These are phyloP conservation scores for Tolypocladium capitatum DNA, from an alignment of 2,329 filamentous ascomycete genomes.

Conservation along the genomic window DNA sequence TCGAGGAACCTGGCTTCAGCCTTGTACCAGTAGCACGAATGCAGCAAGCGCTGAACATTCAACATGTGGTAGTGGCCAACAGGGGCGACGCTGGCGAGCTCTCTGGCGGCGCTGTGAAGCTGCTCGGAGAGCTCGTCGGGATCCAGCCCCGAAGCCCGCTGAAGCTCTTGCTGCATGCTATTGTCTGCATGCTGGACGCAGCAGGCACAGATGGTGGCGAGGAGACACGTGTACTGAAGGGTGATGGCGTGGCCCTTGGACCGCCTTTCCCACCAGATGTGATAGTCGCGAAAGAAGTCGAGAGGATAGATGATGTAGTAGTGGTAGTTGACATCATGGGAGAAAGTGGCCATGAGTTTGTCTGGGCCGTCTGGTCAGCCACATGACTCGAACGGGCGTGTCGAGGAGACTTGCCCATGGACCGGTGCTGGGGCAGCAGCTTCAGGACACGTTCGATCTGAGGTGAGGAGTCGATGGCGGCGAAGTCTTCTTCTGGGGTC, in stretches of 20 bases:
- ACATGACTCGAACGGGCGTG: neutral
- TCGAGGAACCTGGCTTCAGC: conserved; percentile 17
- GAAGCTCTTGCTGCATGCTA: conserved; percentile 9
- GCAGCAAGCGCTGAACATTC: conserved; percentile 16
- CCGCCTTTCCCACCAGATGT: conserved; percentile 16
- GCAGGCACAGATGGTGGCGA: conserved; percentile 16
- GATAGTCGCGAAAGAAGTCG: conserved; percentile 15
- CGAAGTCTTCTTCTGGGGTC: conserved; percentile 7
- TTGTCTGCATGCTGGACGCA: conserved; percentile 14
- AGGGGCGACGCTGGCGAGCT: conserved; percentile 14
- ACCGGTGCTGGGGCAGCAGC: conserved; percentile 11
- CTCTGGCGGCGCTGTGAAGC: conserved; percentile 11
- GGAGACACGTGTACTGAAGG: conserved; percentile 16
- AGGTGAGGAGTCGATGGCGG: conserved; percentile 7
- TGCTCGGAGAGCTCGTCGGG: conserved; percentile 11
- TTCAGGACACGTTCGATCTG: conserved; percentile 12
- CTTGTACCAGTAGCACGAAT: conserved; percentile 20
- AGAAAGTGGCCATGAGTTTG: conserved; percentile 14
- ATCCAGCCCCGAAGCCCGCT: conserved; percentile 7
- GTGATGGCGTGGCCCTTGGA: conserved; percentile 8
- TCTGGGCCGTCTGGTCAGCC: conserved; percentile 9
- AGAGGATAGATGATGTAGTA: conserved; percentile 20
- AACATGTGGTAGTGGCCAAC: conserved; percentile 14
- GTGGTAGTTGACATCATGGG: conserved; percentile 17
- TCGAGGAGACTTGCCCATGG: conserved; percentile 11